Percentiles rank a stretch among this genome's conserved stretches.
These are phyloP conservation scores for Stemphylium lycopersici DNA, from an alignment of 2,329 filamentous ascomycete genomes.

Conservation along the genomic window DNA sequence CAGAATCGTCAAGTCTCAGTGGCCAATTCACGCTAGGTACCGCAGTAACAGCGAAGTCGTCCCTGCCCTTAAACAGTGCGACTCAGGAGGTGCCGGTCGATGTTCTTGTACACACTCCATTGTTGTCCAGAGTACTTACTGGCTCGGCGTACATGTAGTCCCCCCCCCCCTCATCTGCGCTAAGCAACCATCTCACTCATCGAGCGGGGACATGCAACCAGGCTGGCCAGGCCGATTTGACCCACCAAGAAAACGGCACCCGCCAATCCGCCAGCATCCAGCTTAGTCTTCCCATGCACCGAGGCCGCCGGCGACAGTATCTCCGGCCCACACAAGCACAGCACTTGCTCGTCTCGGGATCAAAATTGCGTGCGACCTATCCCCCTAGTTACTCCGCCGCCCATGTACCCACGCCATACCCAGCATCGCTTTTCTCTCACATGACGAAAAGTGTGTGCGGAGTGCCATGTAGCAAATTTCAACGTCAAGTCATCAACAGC, in stretches of 20 bases:
- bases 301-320: slow-evolving; percentile 37
- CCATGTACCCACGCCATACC: slow-evolving; percentile 45
- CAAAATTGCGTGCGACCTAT: slow-evolving; percentile 49
- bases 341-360: slow-evolving; percentile 44
- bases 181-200: slow-evolving; percentile 27
- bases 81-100: neutral
- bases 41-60: neutral
- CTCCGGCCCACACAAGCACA: slow-evolving; percentile 47
- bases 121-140: slow-evolving; percentile 8
- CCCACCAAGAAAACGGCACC: slow-evolving; percentile 27
- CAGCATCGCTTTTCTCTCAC: slow-evolving; percentile 49
- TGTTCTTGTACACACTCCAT: neutral
- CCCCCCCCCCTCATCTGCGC: slow-evolving; percentile 13
- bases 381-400: slow-evolving; percentile 36
- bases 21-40: neutral
- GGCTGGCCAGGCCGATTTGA: slow-evolving; percentile 29
- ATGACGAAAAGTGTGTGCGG: slow-evolving; percentile 46
- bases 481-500: slow-evolving; percentile 43
- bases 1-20: neutral
- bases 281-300: slow-evolving; percentile 23
- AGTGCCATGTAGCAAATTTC: slow-evolving; percentile 49
- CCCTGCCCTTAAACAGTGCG: neutral
- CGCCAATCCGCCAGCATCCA: slow-evolving; percentile 31
- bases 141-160: slow-evolving; percentile 22
- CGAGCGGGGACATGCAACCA: slow-evolving; percentile 35